Conservation (phyloP, 2,329 filamentous ascomycete genomes). For the Fusarium chlamydosporum region DNA sequence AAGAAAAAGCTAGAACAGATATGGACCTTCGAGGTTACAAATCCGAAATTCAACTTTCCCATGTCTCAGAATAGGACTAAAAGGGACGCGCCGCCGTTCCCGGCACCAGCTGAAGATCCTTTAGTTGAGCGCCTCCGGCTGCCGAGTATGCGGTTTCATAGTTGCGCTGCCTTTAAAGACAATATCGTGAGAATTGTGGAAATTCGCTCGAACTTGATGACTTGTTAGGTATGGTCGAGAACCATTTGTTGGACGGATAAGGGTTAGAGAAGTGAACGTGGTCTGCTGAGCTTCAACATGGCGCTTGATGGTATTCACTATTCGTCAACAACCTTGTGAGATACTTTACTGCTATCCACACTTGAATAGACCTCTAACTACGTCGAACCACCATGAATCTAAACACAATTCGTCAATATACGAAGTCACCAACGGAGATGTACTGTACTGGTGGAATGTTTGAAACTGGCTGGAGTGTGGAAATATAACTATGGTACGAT, state of each 20-base stretch:
- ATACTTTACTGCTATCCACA: background rate
- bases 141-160: slow-evolving; percentile 6
- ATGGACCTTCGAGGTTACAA: slow-evolving; percentile 14
- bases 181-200: slow-evolving; percentile 8
- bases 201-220: background rate
- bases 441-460: background rate
- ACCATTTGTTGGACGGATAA: slow-evolving; percentile 1
- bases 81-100: slow-evolving; percentile 31
- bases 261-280: slow-evolving; percentile 3
- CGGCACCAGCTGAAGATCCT: slow-evolving; percentile 34
- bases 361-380: slow-evolving; percentile 1
- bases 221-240: slow-evolving; percentile 28
- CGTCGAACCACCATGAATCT: background rate
- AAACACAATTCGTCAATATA: slow-evolving; percentile 4
- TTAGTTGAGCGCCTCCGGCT: slow-evolving; percentile 6
- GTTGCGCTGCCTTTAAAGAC: slow-evolving; percentile 1
- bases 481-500: background rate
- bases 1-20: slow-evolving; percentile 6
- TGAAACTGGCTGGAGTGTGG: slow-evolving; percentile 6
- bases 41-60: slow-evolving; percentile 23
- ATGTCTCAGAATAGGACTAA: slow-evolving; percentile 29
- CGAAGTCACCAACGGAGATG: background rate
- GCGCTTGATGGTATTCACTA: background rate
- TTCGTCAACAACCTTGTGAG: slow-evolving; percentile 10
- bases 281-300: slow-evolving; percentile 32